Base-by-base conservation (phyloP, 805 yeast species). In the Wickerhamomyces tratensis region DNA sequence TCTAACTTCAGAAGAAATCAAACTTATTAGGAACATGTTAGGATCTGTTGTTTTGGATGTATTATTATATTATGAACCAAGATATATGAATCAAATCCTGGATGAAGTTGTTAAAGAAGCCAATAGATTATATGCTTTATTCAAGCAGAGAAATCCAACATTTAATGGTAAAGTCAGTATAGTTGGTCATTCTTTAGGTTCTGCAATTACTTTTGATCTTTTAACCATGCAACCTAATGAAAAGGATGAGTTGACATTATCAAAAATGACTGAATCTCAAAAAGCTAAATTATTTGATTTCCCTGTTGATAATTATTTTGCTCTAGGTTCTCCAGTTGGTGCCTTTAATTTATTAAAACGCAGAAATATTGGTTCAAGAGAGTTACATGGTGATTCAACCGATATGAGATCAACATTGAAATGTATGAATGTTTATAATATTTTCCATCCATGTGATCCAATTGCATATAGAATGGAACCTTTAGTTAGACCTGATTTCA, bases 391-490 rank as follows among this genome's bases (percentile, higher is more conserved):
- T 9, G 37, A 43, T 13, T 35, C 48, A 10, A 38, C 41, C 7
- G 48, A 52, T 12, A 34, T 33, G 7, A 31, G 45, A 13, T 43
- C 46, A 26, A 52, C 50, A 9, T 87, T 93, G 5, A 71, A 70
- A 31, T 80, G 83, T 48, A 62, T 68, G 3, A 83, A 84, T 52
- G 59, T 84, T 37, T 93, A 83, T 64, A 91, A 91, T 56, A 63
- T 93, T 6, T 87, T 84, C 64, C 95, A 91, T 51, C 86, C 91
- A 0, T 82, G 94, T 49, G 98, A 91, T 56, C 96, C 97, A 1
- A 81, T 93, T 36, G 89, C 91, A 0, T 87, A 89, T 53, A 68
- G 98, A 43, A 63, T 89, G 44, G 98, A 91, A 59, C 98, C 98
- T 2, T 63, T 91, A 44, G 72, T 89, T 6, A 67, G 46, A 67